Conservation (phyloP, 352 stramenopile species). For the Phytophthora chlamydospora region DNA sequence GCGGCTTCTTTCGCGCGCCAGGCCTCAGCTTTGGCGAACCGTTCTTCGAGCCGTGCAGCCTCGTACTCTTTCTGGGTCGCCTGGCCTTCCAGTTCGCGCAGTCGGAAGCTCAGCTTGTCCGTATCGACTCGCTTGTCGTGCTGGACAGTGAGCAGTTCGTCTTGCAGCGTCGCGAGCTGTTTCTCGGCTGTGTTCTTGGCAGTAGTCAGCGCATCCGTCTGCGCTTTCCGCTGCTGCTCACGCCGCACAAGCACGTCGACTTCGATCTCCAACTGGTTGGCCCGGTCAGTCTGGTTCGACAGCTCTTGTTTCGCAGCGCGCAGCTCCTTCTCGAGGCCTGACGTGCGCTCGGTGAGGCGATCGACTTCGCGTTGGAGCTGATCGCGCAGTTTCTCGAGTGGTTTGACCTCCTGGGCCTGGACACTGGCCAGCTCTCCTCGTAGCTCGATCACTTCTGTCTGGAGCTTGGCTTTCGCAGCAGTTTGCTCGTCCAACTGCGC, state of each 20-base stretch:
- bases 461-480: slow-evolving; percentile 27
- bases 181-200: slow-evolving; percentile 48
- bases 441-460: slow-evolving; percentile 39
- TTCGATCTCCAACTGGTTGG: slow-evolving; percentile 49
- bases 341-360: slow-evolving; percentile 29
- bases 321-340: slow-evolving; percentile 41
- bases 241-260: slow-evolving; percentile 53
- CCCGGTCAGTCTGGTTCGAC: slow-evolving; percentile 20
- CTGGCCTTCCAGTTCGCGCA: slow-evolving; percentile 55
- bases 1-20: slow-evolving; percentile 56
- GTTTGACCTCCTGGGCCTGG: slow-evolving; percentile 36
- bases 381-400: slow-evolving; percentile 46
- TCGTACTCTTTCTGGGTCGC: slow-evolving; percentile 65
- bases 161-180: slow-evolving; percentile 38
- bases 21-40: slow-evolving; percentile 52
- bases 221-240: slow-evolving; percentile 51
- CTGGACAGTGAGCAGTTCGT: slow-evolving; percentile 35
- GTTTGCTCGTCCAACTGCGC: slow-evolving; percentile 38
- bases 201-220: slow-evolving; percentile 33
- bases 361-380: slow-evolving; percentile 45
- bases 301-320: slow-evolving; percentile 38
- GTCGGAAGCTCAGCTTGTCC: slow-evolving; percentile 50
- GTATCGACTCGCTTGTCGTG: slow-evolving; percentile 44
- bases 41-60: slow-evolving; percentile 44
- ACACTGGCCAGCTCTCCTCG: slow-evolving; percentile 28